Conservation (phyloP, 1,139 yeast genomes). For the Fermentozyma sake region DNA sequence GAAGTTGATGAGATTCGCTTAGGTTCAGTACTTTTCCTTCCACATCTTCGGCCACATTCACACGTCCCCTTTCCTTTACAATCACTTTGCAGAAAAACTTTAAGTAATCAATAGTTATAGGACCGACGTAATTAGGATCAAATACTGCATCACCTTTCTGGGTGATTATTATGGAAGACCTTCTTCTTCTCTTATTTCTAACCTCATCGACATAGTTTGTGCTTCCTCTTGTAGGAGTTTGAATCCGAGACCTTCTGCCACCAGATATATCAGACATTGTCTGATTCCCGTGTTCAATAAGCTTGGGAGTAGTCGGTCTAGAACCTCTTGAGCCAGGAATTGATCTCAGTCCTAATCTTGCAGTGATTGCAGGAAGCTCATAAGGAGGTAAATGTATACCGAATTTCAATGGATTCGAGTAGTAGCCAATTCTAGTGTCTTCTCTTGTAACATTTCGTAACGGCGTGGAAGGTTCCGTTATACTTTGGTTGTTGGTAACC, state of each 20-base stretch:
- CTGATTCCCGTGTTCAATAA: slow-evolving; percentile 1
- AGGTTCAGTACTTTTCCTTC: slow-evolving; percentile 6
- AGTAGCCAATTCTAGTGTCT: too few relatives aligned
- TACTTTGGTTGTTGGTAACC: too few relatives aligned
- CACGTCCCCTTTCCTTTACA: slow-evolving; percentile 18
- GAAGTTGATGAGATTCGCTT: too few relatives aligned
- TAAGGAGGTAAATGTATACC: slow-evolving; percentile 31
- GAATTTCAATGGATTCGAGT: too few relatives aligned
- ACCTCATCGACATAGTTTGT: too few relatives aligned
- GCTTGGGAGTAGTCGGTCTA: background rate
- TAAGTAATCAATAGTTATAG: slow-evolving; percentile 37
- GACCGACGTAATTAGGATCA: slow-evolving; percentile 33
- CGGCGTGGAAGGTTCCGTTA: too few relatives aligned
- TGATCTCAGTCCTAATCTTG: slow-evolving; percentile 13
- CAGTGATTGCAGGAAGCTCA: slow-evolving; percentile 21
- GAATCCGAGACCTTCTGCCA: too few relatives aligned
- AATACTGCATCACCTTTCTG: slow-evolving; percentile 20
- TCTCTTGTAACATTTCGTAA: too few relatives aligned
- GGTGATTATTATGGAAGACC: slow-evolving; percentile 29
- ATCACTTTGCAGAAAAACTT: slow-evolving; percentile 32
- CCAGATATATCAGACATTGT: too few relatives aligned
- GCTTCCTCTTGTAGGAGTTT: too few relatives aligned
- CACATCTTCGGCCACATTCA: slow-evolving; percentile 5
- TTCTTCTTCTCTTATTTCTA: slow-evolving; percentile 13
- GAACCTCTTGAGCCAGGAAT: slow-evolving; percentile 6